A percentile compares a stretch with the other conserved stretches of the same genome.
Conservation (phyloP, 2,329 filamentous ascomycete species). For the Phyllosticta citriasiana region DNA sequence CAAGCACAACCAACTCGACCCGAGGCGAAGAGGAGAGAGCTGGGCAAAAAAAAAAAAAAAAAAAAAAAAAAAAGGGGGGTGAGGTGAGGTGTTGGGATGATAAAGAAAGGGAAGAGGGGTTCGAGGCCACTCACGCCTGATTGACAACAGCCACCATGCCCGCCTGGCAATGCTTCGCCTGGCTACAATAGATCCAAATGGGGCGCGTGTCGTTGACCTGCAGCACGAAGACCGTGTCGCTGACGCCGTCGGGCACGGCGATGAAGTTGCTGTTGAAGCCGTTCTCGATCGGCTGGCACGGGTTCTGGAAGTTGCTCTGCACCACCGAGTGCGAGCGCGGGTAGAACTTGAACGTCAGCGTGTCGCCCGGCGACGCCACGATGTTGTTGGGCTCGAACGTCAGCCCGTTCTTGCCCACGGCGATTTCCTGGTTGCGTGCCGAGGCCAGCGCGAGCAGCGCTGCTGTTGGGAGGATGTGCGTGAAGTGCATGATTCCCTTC, state of each 20-base stretch:
- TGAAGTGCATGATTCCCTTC: conserved; percentile 7
- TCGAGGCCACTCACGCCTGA: conserved; percentile 20
- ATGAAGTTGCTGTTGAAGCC: conserved; percentile 31
- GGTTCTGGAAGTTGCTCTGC: conserved; percentile 24
- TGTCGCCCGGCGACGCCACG: conserved; percentile 26
- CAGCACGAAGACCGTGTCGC: conserved; percentile 22
- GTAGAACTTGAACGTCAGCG: conserved; percentile 29
- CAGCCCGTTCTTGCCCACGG: conserved; percentile 21
- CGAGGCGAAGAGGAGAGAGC: background rate
- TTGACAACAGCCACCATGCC: conserved; percentile 34
- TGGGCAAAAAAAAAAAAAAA: too few species aligned
- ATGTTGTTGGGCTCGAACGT: conserved; percentile 27
- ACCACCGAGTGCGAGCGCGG: conserved; percentile 31
- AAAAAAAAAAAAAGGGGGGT: too few species aligned
- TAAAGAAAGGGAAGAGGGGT: too few species aligned
- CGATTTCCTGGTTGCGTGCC: conserved; percentile 23
- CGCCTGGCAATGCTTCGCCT: conserved; percentile 26
- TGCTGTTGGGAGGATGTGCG: background rate
- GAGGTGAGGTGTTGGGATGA: too few species aligned
- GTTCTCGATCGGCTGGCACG: conserved; percentile 24
- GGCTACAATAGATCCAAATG: conserved; percentile 33
- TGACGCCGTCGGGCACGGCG: conserved; percentile 17
- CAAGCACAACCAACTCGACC: background rate
- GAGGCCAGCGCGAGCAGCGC: conserved; percentile 23
- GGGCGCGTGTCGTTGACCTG: conserved; percentile 27